Evolutionary conservation across 2,329 filamentous ascomycete species (phyloP).

Genomic region (Pochonia chlamydosporia): DNA sequence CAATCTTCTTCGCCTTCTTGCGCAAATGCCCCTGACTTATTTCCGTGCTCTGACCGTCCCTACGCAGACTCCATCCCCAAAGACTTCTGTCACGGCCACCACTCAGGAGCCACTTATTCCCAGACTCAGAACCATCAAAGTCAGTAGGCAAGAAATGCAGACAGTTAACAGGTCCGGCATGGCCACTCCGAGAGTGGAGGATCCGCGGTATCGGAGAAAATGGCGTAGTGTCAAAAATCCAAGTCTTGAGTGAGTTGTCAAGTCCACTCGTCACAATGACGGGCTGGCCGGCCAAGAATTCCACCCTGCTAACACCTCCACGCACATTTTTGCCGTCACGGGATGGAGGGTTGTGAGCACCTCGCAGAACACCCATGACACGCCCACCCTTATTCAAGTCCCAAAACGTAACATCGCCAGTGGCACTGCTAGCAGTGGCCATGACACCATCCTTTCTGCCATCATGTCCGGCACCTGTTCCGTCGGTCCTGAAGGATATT

Average conservation of each 20-base stretch:
- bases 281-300: conserved; percentile 85
- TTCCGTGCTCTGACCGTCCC: conserved; percentile 90
- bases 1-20: conserved; percentile 83
- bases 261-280: conserved; percentile 85
- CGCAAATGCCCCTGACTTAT: conserved; percentile 85
- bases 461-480: conserved; percentile 80
- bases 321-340: conserved; percentile 48
- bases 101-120: conserved; percentile 91
- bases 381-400: conserved; percentile 86
- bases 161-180: conserved; percentile 78
- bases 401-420: conserved; percentile 92
- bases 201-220: conserved; percentile 83
- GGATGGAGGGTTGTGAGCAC: conserved; percentile 76
- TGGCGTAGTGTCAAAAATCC: conserved; percentile 91
- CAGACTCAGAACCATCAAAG: conserved; percentile 81
- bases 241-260: conserved; percentile 91
- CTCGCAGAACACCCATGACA: conserved; percentile 78
- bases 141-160: conserved; percentile 81
- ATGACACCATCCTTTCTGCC: conserved; percentile 84
- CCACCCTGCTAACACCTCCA: conserved; percentile 78
- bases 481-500: conserved; percentile 88
- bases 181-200: conserved; percentile 80
- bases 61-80: conserved; percentile 93
- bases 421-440: conserved; percentile 76
- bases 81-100: conserved; percentile 84